These are phyloP conservation scores for Coemansia sp. DNA, from an alignment of 192 early-diverging fungal species.

Conservation along the genomic window DNA sequence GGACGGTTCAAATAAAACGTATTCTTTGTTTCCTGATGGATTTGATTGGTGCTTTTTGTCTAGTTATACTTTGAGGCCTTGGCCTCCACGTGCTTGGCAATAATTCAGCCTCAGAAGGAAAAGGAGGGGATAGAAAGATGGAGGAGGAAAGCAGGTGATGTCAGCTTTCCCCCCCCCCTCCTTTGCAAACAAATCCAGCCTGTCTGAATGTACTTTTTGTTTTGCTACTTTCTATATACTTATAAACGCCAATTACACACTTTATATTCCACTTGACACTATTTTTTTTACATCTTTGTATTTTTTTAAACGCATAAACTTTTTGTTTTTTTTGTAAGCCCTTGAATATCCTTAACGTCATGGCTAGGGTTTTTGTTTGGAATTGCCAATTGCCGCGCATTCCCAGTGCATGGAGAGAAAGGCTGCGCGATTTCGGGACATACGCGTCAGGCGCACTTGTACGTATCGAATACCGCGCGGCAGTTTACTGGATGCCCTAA, in stretches of 20 bases:
- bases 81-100: neutral
- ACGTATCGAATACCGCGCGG: too few species aligned
- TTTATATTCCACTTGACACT: too few species aligned
- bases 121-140: too few species aligned
- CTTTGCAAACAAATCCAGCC: too few species aligned
- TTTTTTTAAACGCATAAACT: neutral
- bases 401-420: conserved; percentile 38
- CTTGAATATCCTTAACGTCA: neutral
- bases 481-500: too few species aligned
- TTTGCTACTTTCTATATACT: neutral
- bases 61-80: too few species aligned
- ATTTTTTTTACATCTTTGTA: neutral
- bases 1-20: too few species aligned
- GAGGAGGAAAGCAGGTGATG: too few species aligned
- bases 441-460: conserved; percentile 45
- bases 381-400: conserved; percentile 43
- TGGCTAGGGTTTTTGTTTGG: conserved; percentile 47
- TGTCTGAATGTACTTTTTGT: too few species aligned
- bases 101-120: neutral
- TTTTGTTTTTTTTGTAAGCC: neutral
- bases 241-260: too few species aligned
- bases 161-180: too few species aligned
- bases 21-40: too few species aligned
- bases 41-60: neutral
- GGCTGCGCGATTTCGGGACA: conserved; percentile 44